Evolutionary conservation across 441 rosid genomes (phyloP).

Genomic region (Pelargonium fulgidum): DNA sequence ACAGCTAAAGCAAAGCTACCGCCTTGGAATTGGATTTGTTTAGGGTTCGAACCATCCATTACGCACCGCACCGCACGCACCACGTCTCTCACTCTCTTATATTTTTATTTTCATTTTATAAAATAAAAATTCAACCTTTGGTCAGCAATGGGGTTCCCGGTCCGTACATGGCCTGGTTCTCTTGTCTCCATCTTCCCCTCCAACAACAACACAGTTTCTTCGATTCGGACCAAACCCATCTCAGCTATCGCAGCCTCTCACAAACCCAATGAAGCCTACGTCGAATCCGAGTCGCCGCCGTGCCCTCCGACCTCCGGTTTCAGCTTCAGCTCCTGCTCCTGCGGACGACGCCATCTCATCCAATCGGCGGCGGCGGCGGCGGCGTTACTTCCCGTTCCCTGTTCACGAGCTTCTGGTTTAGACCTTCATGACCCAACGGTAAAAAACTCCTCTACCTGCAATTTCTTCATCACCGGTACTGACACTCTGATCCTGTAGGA

Average conservation of each 20-base stretch:
- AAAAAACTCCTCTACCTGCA: constrained; percentile 1
- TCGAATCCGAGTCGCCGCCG: background rate
- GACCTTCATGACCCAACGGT: constrained; percentile 32
- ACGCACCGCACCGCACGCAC: too few relatives aligned
- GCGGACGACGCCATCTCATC: constrained; percentile 48
- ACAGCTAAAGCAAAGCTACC: too few relatives aligned
- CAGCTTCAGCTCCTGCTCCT: constrained; percentile 30
- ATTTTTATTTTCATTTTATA: too few relatives aligned
- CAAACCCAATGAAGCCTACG: background rate
- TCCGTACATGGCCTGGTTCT: too few relatives aligned
- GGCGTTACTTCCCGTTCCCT: constrained; percentile 28
- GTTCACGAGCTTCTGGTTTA: constrained; percentile 32
- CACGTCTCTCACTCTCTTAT: too few relatives aligned
- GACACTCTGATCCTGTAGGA: constrained; percentile 27
- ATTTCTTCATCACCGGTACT: background rate
- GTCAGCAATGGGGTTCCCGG: constrained; percentile 1
- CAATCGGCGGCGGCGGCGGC: constrained; percentile 30
- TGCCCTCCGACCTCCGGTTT: background rate
- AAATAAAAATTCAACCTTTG: too few relatives aligned
- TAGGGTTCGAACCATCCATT: too few relatives aligned
- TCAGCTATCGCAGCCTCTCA: background rate
- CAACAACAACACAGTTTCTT: background rate
- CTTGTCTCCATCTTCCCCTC: background rate
- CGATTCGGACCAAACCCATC: constrained; percentile 9
- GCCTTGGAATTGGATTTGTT: too few relatives aligned